These are phyloP conservation scores for Logfia minima DNA, from an alignment of 129 eudicot genomes.

Conservation along the genomic window DNA sequence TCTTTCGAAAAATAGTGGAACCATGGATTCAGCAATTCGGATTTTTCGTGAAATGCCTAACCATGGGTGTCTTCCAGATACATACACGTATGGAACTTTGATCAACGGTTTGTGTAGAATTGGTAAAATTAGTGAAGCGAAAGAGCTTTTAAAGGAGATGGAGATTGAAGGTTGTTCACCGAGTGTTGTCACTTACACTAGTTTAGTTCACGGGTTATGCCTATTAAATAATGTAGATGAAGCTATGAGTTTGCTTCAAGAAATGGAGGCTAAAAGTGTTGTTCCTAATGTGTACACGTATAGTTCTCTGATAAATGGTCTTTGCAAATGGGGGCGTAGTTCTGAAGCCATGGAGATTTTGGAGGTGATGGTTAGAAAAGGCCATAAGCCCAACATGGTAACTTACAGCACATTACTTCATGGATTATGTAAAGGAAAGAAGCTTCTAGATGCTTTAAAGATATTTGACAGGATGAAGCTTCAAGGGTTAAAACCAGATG, in stretches of 20 bases:
- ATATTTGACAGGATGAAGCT: constrained; percentile 89
- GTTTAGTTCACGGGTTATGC: constrained; percentile 73
- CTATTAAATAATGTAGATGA: constrained; percentile 53
- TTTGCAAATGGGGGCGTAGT: constrained; percentile 63
- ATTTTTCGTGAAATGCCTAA: constrained; percentile 87
- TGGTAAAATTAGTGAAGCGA: constrained; percentile 51
- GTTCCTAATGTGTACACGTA: constrained; percentile 82
- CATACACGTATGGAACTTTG: constrained; percentile 81
- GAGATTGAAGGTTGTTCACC: constrained; percentile 64
- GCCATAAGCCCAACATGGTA: constrained; percentile 58
- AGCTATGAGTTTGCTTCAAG: constrained; percentile 60
- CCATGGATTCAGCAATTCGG: constrained; percentile 63
- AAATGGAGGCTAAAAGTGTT: constrained; percentile 61
- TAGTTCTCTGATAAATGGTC: constrained; percentile 76
- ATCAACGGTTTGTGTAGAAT: constrained; percentile 72
- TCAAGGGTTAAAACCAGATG: constrained; percentile 83
- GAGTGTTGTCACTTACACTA: constrained; percentile 64
- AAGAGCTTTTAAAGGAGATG: constrained; percentile 75
- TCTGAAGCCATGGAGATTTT: constrained; percentile 63
- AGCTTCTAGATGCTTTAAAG: constrained; percentile 51
- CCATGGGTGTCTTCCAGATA: constrained; percentile 70
- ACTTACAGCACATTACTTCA: constrained; percentile 79
- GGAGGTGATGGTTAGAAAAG: constrained; percentile 54
- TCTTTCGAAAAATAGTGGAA: constrained; percentile 63
- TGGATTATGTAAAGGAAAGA: constrained; percentile 74